These are phyloP conservation scores for Gomphus bonarii DNA, from an alignment of 1,284 basidiomycete species.

Conservation along the genomic window DNA sequence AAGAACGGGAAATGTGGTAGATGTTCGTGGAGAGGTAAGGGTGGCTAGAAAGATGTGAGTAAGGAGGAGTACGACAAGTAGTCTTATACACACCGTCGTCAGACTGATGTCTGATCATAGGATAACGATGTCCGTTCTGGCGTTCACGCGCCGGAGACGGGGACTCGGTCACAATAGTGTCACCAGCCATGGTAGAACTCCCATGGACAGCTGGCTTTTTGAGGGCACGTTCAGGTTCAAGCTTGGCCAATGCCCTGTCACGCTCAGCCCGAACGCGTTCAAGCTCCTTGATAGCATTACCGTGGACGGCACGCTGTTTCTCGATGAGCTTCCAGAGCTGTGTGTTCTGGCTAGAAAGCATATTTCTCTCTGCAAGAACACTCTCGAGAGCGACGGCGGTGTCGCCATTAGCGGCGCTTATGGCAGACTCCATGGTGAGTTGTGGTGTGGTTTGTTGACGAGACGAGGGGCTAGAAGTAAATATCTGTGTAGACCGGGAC, in stretches of 20 bases:
- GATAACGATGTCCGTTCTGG: slow-evolving; percentile 14
- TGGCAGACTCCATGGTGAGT: slow-evolving; percentile 44
- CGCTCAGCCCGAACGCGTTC: slow-evolving; percentile 74
- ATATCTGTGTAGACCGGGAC: neutral
- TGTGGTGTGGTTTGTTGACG: slow-evolving; percentile 16
- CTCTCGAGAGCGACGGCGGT: slow-evolving; percentile 60
- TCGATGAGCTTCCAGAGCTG: slow-evolving; percentile 91
- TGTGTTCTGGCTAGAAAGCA: slow-evolving; percentile 69
- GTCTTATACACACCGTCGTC: slow-evolving; percentile 41
- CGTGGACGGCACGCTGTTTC: slow-evolving; percentile 68
- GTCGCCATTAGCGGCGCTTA: slow-evolving; percentile 43
- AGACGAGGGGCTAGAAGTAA: neutral
- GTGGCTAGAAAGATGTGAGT: slow-evolving; percentile 1
- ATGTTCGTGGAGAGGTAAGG: slow-evolving; percentile 16
- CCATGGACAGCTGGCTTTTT: slow-evolving; percentile 11
- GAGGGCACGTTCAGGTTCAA: slow-evolving; percentile 15
- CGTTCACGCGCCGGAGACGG: neutral
- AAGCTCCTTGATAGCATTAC: slow-evolving; percentile 64
- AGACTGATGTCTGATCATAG: slow-evolving; percentile 29
- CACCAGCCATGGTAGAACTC: neutral
- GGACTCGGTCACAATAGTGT: neutral
- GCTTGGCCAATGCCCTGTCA: slow-evolving; percentile 32
- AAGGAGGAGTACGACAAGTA: slow-evolving; percentile 10
- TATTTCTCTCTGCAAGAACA: slow-evolving; percentile 67
- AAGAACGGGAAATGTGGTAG: neutral